Base-by-base conservation (phyloP, 2,329 filamentous ascomycete genomes). In the Aspergillus tubingensis region DNA sequence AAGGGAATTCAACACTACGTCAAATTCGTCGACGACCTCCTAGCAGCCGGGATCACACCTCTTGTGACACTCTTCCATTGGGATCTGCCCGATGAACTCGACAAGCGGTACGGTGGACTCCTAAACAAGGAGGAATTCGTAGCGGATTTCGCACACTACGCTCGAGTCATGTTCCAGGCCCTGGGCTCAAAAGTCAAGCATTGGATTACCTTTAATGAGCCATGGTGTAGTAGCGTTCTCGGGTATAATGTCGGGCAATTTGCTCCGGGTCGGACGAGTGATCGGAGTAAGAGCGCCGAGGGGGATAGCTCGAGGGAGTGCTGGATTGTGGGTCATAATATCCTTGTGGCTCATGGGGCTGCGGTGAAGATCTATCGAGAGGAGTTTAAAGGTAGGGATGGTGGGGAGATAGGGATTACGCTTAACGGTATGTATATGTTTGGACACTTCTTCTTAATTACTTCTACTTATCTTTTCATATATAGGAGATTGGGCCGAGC, bases 161-260 rank as follows among this genome's bases (percentile, higher is more conserved):
- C 91, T 8, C 87, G 88, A 63, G 81, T 91, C 50, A 82, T 91
- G 69, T 96, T 92, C 80, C 83, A 88, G 72, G 85, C 87, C 1
- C 82, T 96, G 59, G 84, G 84, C 52, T 85, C 87, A 57, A 89
- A 88, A 76, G 91, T 92, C 70, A 91, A 92, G 81, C 84, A 91
- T 78, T 96, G 92, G 92, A 91, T 93, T 75, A 95, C 91, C 25
- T 92, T 94, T 80, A 95, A 95, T 75, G 91, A 96, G 80, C 92
- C 92, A 3, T 95, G 90, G 87, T 96, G 91, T 78, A 91, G 87
- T 65, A 86, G 89, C 55, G 88, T 95, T 62, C 83, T 95, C 44
- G 91, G 91, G 38, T 95, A 94, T 78, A 90, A 84, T 72, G 86
- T 85, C 44, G 92, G 92, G 27, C 80, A 86, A 63, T 92, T 93